A percentile compares a stretch with the other conserved stretches of the same genome.
These are phyloP conservation scores for Colletotrichum somersetense DNA, from an alignment of 2,329 filamentous ascomycete genomes.

Conservation along the genomic window DNA sequence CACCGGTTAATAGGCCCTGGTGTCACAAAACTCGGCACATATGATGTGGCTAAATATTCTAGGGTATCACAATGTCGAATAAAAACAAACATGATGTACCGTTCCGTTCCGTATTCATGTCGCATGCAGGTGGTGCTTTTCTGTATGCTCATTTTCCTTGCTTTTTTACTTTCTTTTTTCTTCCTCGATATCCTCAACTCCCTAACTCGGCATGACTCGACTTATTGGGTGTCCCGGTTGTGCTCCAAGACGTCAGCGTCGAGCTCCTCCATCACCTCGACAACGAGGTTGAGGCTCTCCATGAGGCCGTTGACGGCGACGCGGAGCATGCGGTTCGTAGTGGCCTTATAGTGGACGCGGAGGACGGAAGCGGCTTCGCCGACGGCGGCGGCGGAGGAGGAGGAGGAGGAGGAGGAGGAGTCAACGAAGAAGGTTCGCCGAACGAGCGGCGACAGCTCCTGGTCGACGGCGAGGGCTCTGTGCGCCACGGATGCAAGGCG, in stretches of 20 bases:
- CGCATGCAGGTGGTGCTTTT: background rate
- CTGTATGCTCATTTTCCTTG: background rate
- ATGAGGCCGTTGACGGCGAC: slow-evolving; percentile 98
- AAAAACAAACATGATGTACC: slow-evolving; percentile 29
- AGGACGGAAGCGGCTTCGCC: slow-evolving; percentile 63
- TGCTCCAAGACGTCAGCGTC: slow-evolving; percentile 81
- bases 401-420: slow-evolving; percentile 36
- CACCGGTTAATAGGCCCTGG: background rate
- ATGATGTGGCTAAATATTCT: slow-evolving; percentile 31
- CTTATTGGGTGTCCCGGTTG: slow-evolving; percentile 6
- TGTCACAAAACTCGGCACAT: slow-evolving; percentile 28
- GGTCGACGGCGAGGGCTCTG: slow-evolving; percentile 83
- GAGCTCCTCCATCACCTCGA: slow-evolving; percentile 91
- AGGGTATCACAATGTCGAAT: slow-evolving; percentile 37
- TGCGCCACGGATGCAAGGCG: slow-evolving; percentile 83
- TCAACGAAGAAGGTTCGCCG: slow-evolving; percentile 74
- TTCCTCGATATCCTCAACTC: background rate
- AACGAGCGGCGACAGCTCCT: slow-evolving; percentile 89
- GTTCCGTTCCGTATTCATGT: slow-evolving; percentile 18
- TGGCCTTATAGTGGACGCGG: slow-evolving; percentile 82
- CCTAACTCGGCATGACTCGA: background rate
- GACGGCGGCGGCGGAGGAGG: slow-evolving; percentile 40
- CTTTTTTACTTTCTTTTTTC: background rate
- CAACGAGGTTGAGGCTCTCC: slow-evolving; percentile 85
- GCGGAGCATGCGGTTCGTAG: slow-evolving; percentile 95